These are phyloP conservation scores for Galerina marginata DNA, from an alignment of 768 basidiomycete genomes.

Conservation along the genomic window DNA sequence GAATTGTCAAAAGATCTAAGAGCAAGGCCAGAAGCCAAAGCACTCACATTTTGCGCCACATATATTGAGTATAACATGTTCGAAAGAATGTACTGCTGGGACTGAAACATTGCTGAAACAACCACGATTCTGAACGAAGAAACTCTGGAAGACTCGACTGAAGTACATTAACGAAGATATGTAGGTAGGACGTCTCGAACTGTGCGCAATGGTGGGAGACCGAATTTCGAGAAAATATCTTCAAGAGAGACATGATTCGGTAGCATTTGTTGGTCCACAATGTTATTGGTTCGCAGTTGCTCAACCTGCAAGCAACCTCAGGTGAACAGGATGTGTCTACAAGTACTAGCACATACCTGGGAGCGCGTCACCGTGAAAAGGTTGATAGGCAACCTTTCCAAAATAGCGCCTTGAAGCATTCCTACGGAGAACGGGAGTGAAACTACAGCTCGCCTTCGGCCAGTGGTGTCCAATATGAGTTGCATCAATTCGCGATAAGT, in stretches of 20 bases:
- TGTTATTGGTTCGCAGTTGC: conserved; percentile 66
- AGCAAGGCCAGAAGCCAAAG: too few species aligned
- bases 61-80: too few species aligned
- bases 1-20: too few species aligned
- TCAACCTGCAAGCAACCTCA: conserved; percentile 47
- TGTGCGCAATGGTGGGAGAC: conserved; percentile 45
- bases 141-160: background rate
- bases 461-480: conserved; percentile 59
- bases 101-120: too few species aligned
- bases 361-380: conserved; percentile 72
- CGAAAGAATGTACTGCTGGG: too few species aligned
- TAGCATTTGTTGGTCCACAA: conserved; percentile 42
- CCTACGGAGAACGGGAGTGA: conserved; percentile 70
- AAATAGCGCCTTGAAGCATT: conserved; percentile 63
- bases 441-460: conserved; percentile 60
- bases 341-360: conserved; percentile 52
- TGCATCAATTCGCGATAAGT: conserved; percentile 74
- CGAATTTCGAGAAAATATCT: conserved; percentile 43
- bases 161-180: conserved; percentile 41
- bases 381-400: conserved; percentile 67
- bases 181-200: conserved; percentile 61
- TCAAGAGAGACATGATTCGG: conserved; percentile 38
- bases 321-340: background rate
- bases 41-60: too few species aligned
- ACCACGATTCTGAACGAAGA: too few species aligned